phyloP scores from a whole-genome alignment of 441 rosid species.

The Pelargonium citronellum region DNA sequence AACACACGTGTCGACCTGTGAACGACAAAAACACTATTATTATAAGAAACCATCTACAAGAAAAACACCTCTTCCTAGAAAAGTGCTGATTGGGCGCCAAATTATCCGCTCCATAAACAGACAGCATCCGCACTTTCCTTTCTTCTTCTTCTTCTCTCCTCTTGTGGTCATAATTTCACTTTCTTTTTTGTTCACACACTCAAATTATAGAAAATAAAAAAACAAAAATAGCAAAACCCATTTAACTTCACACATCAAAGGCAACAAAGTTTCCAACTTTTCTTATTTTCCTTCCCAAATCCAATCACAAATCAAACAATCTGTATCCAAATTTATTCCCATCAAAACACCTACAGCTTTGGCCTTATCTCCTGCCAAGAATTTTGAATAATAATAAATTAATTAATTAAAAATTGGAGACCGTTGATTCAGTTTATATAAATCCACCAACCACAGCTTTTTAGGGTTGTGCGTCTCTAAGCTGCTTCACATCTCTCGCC shows the following conservation, averaged over 20 bases:
- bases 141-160: too few species aligned
- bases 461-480: background rate
- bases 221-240: background rate
- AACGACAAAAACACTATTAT: background rate
- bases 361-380: background rate
- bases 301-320: background rate
- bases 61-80: background rate
- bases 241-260: background rate
- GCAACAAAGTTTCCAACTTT: too few species aligned
- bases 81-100: conserved; percentile 15
- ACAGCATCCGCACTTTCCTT: background rate
- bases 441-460: background rate
- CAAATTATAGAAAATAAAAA: background rate
- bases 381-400: too few species aligned
- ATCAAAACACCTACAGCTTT: background rate
- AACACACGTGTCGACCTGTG: too few species aligned
- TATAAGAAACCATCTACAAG: too few species aligned
- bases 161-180: background rate
- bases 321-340: background rate
- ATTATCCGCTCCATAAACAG: background rate
- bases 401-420: too few species aligned
- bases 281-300: too few species aligned
- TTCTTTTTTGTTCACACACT: background rate
- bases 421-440: background rate
- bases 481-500: background rate